phyloP scores from a whole-genome alignment of 1,284 basidiomycete genomes.

The Cystobasidium pallidum region DNA sequence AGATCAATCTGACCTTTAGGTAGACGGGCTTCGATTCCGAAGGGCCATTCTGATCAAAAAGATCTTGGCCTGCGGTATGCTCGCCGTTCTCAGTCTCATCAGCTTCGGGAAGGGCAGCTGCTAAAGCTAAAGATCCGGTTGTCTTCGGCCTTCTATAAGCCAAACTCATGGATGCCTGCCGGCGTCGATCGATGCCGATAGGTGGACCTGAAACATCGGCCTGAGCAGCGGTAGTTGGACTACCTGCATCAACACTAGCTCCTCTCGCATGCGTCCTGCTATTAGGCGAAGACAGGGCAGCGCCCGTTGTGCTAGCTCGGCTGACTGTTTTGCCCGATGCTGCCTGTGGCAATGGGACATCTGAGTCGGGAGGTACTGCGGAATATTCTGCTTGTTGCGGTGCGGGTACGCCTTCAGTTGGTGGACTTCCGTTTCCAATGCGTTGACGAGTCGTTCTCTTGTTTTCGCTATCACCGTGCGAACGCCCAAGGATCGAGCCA shows the following conservation, averaged over 20 bases:
- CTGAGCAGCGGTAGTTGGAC: constrained; percentile 10
- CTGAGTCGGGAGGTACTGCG: constrained; percentile 38
- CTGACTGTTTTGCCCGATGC: constrained; percentile 47
- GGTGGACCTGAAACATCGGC: constrained; percentile 4
- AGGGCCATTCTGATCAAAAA: constrained; percentile 62
- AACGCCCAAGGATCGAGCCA: constrained; percentile 54
- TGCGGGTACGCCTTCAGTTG: neutral
- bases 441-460: constrained; percentile 19
- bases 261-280: constrained; percentile 45
- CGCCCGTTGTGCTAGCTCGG: constrained; percentile 50
- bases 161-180: constrained; percentile 30
- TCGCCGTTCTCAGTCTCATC: constrained; percentile 46
- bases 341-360: constrained; percentile 48
- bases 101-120: constrained; percentile 30
- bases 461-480: constrained; percentile 38
- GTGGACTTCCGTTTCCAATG: neutral
- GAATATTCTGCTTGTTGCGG: neutral
- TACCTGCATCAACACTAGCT: constrained; percentile 45
- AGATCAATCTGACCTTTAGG: constrained; percentile 62
- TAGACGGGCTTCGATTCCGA: constrained; percentile 73
- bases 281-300: constrained; percentile 46
- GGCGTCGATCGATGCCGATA: constrained; percentile 9
- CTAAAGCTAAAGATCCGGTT: constrained; percentile 27
- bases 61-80: constrained; percentile 47
- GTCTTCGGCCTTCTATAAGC: constrained; percentile 36